phyloP scores from a whole-genome alignment of 2,329 filamentous ascomycete species.

The Fusarium sarcochroum region DNA sequence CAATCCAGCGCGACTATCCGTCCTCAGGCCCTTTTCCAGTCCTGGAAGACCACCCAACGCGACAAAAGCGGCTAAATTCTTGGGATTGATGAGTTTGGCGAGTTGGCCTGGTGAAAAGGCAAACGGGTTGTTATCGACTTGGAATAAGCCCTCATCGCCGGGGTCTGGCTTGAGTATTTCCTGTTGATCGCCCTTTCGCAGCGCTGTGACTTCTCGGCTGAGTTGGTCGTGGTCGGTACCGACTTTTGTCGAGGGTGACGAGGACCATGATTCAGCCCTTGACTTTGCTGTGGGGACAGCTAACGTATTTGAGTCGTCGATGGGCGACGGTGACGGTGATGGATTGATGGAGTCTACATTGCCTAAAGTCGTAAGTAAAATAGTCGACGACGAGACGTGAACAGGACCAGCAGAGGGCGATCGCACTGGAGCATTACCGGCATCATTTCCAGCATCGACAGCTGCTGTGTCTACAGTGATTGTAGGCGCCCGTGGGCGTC shows the following conservation, averaged over 20 bases:
- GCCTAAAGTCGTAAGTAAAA: not conserved
- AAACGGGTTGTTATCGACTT: slow-evolving; percentile 82
- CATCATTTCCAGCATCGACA: slow-evolving; percentile 32
- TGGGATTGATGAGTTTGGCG: slow-evolving; percentile 86
- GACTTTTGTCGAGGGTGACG: slow-evolving; percentile 37
- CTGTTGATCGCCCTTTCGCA: slow-evolving; percentile 39
- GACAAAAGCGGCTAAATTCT: slow-evolving; percentile 83
- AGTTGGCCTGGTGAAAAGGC: slow-evolving; percentile 85
- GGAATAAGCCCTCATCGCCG: slow-evolving; percentile 78
- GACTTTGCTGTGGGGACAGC: slow-evolving; percentile 31
- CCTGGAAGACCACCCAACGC: slow-evolving; percentile 81
- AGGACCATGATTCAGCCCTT: slow-evolving; percentile 37
- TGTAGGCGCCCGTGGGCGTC: slow-evolving; percentile 38
- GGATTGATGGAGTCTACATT: slow-evolving; percentile 34
- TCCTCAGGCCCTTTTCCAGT: slow-evolving; percentile 80
- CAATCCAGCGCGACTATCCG: slow-evolving; percentile 77
- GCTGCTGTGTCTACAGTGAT: slow-evolving; percentile 43
- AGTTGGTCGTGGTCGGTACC: slow-evolving; percentile 39
- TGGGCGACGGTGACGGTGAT: slow-evolving; percentile 25
- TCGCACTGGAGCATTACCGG: slow-evolving; percentile 44
- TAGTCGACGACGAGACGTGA: not conserved
- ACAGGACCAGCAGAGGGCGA: not conserved
- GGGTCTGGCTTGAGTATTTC: slow-evolving; percentile 74
- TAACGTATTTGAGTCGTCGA: slow-evolving; percentile 39
- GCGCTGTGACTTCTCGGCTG: slow-evolving; percentile 25